Percentiles rank a stretch among this genome's conserved stretches.
Conservation (phyloP, 2,329 filamentous ascomycete species). For the Arthrobotrys iridis region DNA sequence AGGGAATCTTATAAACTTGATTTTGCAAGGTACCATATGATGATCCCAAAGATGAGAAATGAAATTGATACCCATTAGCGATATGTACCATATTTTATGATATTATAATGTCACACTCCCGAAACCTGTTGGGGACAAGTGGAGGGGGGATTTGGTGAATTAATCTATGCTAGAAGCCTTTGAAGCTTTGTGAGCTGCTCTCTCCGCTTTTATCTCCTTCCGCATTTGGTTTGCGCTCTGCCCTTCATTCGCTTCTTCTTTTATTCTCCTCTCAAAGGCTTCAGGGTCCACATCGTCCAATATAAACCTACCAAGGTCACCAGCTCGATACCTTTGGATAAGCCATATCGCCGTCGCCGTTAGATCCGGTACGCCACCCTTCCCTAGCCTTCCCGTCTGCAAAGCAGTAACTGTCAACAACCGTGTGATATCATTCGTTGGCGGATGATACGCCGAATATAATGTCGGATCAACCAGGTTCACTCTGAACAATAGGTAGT, state of each 20-base stretch:
- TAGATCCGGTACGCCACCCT: slow-evolving; percentile 75
- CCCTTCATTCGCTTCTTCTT: slow-evolving; percentile 61
- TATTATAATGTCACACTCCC: not conserved
- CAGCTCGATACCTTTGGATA: slow-evolving; percentile 82
- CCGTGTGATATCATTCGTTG: slow-evolving; percentile 84
- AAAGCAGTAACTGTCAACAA: slow-evolving; percentile 76
- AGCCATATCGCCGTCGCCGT: slow-evolving; percentile 81
- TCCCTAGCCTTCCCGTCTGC: slow-evolving; percentile 78
- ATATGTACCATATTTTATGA: slow-evolving; percentile 40
- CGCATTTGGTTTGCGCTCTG: slow-evolving; percentile 56
- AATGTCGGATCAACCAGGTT: slow-evolving; percentile 73
- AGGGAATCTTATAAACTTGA: slow-evolving; percentile 71
- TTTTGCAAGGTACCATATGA: not conserved
- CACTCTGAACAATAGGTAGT: slow-evolving; percentile 87
- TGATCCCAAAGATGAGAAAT: slow-evolving; percentile 12
- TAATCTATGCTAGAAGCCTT: slow-evolving; percentile 22
- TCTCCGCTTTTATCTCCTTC: slow-evolving; percentile 58
- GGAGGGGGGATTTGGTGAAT: not conserved
- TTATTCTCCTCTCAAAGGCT: slow-evolving; percentile 67
- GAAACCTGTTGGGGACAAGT: not conserved
- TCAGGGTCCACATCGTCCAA: slow-evolving; percentile 78
- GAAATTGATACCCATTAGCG: slow-evolving; percentile 52
- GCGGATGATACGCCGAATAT: slow-evolving; percentile 72
- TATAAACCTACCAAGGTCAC: slow-evolving; percentile 78
- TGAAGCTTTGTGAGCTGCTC: slow-evolving; percentile 31